A percentile compares a stretch with the other conserved stretches of the same genome.
phyloP scores from a whole-genome alignment of 495 filamentous ascomycete genomes.

The Usnea hakonensis region DNA sequence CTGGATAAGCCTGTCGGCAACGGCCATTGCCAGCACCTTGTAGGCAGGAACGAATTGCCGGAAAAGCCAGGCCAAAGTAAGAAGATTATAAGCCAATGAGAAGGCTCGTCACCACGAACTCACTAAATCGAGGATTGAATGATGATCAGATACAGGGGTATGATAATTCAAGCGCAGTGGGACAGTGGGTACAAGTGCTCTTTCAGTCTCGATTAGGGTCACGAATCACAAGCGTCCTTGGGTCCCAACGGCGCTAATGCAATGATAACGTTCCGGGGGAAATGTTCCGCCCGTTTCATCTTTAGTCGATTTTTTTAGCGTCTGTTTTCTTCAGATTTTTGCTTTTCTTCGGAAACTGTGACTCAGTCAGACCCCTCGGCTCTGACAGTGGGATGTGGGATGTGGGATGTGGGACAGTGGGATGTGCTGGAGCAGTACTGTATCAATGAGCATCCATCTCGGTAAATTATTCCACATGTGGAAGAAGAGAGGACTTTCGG shows the following conservation, averaged over 20 bases:
- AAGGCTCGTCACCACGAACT: background rate
- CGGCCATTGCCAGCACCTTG: background rate
- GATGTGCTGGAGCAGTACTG: too few relatives aligned
- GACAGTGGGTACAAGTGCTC: background rate
- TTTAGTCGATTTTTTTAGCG: background rate
- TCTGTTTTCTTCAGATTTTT: too few relatives aligned
- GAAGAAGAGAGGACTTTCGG: too few relatives aligned
- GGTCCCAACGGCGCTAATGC: background rate
- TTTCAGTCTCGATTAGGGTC: background rate
- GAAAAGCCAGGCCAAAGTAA: background rate
- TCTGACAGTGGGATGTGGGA: too few relatives aligned
- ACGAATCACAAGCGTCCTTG: too few relatives aligned
- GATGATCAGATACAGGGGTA: background rate
- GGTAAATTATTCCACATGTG: too few relatives aligned
- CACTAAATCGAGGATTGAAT: too few relatives aligned
- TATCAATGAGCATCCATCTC: too few relatives aligned
- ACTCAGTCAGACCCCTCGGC: too few relatives aligned
- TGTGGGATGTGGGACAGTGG: too few relatives aligned
- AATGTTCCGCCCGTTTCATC: background rate
- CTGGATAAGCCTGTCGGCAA: background rate
- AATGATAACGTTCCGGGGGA: background rate
- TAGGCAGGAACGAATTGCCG: background rate
- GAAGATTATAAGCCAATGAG: background rate
- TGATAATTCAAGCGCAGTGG: background rate
- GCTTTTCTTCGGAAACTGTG: too few relatives aligned